Base-by-base conservation (phyloP, 139 green algal species). In the Chlamydomonas schloesseri region DNA sequence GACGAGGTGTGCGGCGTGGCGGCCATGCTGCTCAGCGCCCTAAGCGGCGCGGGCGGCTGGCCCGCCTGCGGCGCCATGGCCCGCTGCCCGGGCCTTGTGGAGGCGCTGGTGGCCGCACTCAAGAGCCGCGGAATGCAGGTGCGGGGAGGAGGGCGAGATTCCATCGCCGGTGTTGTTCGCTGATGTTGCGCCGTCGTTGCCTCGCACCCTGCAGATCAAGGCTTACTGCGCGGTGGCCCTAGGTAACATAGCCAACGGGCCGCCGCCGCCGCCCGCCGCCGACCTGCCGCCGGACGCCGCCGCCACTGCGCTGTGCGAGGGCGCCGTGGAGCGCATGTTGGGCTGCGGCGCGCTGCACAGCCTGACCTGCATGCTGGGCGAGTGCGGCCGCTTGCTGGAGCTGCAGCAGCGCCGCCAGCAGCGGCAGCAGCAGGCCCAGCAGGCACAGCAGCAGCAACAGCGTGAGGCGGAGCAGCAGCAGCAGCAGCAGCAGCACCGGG, bases 181-280 rank as follows among this genome's bases (percentile, higher is more conserved):
- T n/a, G n/a, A n/a, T n/a, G n/a, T n/a, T n/a, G n/a, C n/a, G n/a
- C n/a, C n/a, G n/a, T n/a, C n/a, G n/a, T n/a, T 29, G 29, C 64
- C n/a, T 13, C n/a, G n/a, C 64, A 24, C 64, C n/a, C 72, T 15
- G 33, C 57, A 82, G 76, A 37, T 84, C 8, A 65, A 65, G 3
- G 78, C 78, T 64, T 84, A 84, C 78, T 74, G 64, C 46, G 78
- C 78, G 5, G 78, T 84, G 64, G 78, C 64, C 4, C 64, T 84
- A 21, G 78, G 78, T 46, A 84, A 84, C 47, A 74, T 84, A 18
- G 78, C 78, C 29, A 50, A 36, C 42, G 78, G 78, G 33, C 78
- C 78, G 23, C 78, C 64, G 29, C 29, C 42, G 42, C 64, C 78
- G 17, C 42, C 65, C 3, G 10, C 64, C 5, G 28, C 46, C 9